These are phyloP conservation scores for Endoconidiophora laricicola DNA, from an alignment of 2,329 filamentous ascomycete genomes.

Conservation along the genomic window DNA sequence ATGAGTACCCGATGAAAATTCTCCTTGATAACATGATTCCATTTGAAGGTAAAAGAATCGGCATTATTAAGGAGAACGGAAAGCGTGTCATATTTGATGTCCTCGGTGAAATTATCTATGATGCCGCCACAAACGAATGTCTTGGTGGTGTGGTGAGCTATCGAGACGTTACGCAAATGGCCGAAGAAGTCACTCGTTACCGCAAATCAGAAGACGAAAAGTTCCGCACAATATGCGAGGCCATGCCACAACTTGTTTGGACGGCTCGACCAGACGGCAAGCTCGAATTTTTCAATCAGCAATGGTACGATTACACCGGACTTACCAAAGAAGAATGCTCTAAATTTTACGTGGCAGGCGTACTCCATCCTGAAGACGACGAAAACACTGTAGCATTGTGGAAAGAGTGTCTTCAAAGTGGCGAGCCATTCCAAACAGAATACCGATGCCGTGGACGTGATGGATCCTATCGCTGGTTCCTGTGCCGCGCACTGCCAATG, in stretches of 20 bases:
- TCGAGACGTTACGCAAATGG: slow-evolving; percentile 55
- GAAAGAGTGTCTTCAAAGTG: slow-evolving; percentile 46
- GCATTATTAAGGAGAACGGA: slow-evolving; percentile 39
- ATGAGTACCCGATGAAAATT: slow-evolving; percentile 50
- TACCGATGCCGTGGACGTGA: slow-evolving; percentile 51
- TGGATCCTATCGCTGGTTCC: slow-evolving; percentile 64
- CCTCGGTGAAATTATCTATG: slow-evolving; percentile 48
- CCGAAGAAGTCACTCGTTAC: slow-evolving; percentile 51
- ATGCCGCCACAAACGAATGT: slow-evolving; percentile 53
- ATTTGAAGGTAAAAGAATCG: slow-evolving; percentile 43
- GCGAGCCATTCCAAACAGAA: slow-evolving; percentile 52
- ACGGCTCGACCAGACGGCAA: slow-evolving; percentile 49
- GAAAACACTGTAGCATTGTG: slow-evolving; percentile 37
- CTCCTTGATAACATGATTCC: slow-evolving; percentile 44
- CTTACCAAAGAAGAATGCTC: slow-evolving; percentile 44
- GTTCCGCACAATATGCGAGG: slow-evolving; percentile 62
- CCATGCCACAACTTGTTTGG: slow-evolving; percentile 58
- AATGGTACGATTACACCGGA: slow-evolving; percentile 71
- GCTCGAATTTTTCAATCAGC: slow-evolving; percentile 57
- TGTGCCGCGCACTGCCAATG: slow-evolving; percentile 54
- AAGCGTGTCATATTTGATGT: slow-evolving; percentile 45
- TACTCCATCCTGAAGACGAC: slow-evolving; percentile 58
- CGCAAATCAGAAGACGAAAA: slow-evolving; percentile 54
- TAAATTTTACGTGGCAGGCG: slow-evolving; percentile 43
- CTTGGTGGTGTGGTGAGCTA: slow-evolving; percentile 56